Conservation (phyloP, 2,329 filamentous ascomycete species). For the Fusarium setosum region DNA sequence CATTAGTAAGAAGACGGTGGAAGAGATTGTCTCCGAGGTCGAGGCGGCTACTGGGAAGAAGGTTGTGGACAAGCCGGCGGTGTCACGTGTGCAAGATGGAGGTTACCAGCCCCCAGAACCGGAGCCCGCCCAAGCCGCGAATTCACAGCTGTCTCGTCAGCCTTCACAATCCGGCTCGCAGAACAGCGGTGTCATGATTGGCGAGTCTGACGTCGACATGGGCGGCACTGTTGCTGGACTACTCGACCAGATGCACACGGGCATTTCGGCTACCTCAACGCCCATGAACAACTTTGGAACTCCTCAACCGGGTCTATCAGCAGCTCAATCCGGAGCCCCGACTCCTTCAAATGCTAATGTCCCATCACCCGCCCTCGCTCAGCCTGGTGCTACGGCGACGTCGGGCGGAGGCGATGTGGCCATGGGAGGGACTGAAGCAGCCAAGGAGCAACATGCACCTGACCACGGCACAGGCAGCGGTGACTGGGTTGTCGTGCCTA, state of each 20-base stretch:
- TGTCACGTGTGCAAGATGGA: slow-evolving; percentile 81
- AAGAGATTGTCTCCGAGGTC: slow-evolving; percentile 80
- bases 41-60: slow-evolving; percentile 77
- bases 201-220: slow-evolving; percentile 74
- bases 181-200: slow-evolving; percentile 65
- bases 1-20: slow-evolving; percentile 66
- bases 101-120: slow-evolving; percentile 74
- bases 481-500: slow-evolving; percentile 82
- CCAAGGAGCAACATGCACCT: slow-evolving; percentile 52
- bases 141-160: slow-evolving; percentile 60
- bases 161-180: slow-evolving; percentile 67
- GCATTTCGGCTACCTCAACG: slow-evolving; percentile 69
- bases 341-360: slow-evolving; percentile 65
- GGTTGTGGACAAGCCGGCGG: slow-evolving; percentile 71
- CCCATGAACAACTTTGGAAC: slow-evolving; percentile 70
- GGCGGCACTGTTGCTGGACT: slow-evolving; percentile 71
- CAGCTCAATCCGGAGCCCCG: slow-evolving; percentile 64
- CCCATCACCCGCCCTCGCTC: slow-evolving; percentile 57
- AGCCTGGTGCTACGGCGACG: slow-evolving; percentile 29
- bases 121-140: slow-evolving; percentile 51
- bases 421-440: slow-evolving; percentile 64
- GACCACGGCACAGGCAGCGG: slow-evolving; percentile 65
- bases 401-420: slow-evolving; percentile 49
- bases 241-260: slow-evolving; percentile 76
- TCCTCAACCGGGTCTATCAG: slow-evolving; percentile 69